A percentile compares a stretch with the other conserved stretches of the same genome.
Conservation (phyloP, 345 rosid genomes). For the Lumnitzera littorea region DNA sequence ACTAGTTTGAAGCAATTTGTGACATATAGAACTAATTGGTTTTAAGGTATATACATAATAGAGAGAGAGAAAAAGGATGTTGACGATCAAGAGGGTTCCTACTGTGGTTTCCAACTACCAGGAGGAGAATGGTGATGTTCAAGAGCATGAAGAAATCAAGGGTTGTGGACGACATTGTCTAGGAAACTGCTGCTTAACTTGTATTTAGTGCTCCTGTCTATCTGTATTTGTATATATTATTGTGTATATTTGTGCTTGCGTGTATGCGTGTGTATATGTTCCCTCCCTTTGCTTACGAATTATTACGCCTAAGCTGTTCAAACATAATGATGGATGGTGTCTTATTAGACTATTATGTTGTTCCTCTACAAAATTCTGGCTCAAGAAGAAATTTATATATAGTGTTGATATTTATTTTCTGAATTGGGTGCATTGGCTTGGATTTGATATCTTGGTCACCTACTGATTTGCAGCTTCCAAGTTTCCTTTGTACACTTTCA, state of each 20-base stretch:
- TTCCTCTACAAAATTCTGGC: too few relatives aligned
- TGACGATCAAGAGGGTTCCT: slow-evolving; percentile 29
- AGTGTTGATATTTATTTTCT: neutral
- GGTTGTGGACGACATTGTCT: slow-evolving; percentile 30
- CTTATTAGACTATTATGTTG: too few relatives aligned
- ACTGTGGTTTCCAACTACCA: slow-evolving; percentile 33
- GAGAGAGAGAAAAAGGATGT: slow-evolving; percentile 1
- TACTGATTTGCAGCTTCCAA: slow-evolving; percentile 25
- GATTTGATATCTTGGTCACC: slow-evolving; percentile 9
- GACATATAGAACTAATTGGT: too few relatives aligned
- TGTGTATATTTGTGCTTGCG: too few relatives aligned
- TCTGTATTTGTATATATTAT: neutral
- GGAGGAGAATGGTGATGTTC: slow-evolving; percentile 10
- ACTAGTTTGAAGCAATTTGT: too few relatives aligned
- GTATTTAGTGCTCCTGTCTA: slow-evolving; percentile 2
- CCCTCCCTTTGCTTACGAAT: too few relatives aligned
- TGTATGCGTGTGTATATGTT: too few relatives aligned
- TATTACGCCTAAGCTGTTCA: too few relatives aligned
- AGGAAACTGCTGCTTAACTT: slow-evolving; percentile 27
- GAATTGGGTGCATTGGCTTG: neutral
- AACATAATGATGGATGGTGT: too few relatives aligned
- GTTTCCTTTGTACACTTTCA: slow-evolving; percentile 34
- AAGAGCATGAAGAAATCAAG: slow-evolving; percentile 6
- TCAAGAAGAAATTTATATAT: too few relatives aligned
- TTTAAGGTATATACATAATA: too few relatives aligned